These are phyloP conservation scores for Sphaerosporella brunnea DNA, from an alignment of 495 filamentous ascomycete species.

Conservation along the genomic window DNA sequence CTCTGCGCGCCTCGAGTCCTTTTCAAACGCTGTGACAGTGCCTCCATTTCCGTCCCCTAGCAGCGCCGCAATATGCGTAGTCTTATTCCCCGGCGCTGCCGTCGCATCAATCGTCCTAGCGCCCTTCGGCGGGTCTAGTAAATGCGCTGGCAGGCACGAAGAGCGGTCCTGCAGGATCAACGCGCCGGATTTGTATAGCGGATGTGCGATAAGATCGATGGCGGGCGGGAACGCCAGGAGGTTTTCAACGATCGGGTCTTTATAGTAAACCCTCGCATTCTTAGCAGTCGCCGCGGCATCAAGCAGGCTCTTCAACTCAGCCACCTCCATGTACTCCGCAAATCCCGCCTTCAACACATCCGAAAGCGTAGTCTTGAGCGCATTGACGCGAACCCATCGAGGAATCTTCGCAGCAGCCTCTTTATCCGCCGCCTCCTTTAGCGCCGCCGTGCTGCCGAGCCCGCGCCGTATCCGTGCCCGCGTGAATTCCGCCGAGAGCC, in stretches of 20 bases:
- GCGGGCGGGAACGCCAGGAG: constrained; percentile 58
- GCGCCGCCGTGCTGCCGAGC: constrained; percentile 42
- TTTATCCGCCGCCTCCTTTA: constrained; percentile 30
- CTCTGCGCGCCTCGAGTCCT: constrained; percentile 44
- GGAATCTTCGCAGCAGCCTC: constrained; percentile 34
- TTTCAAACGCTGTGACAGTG: constrained; percentile 50
- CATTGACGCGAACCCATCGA: constrained; percentile 80
- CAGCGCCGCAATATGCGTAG: constrained; percentile 76
- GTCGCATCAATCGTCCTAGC: constrained; percentile 77
- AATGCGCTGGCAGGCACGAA: constrained; percentile 81
- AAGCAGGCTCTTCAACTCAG: constrained; percentile 9
- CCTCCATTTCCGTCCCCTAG: constrained; percentile 27
- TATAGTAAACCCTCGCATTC: constrained; percentile 31
- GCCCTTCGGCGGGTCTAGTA: constrained; percentile 45
- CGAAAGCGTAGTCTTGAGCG: constrained; percentile 20
- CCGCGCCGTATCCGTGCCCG: constrained; percentile 56
- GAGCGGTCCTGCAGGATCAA: constrained; percentile 93
- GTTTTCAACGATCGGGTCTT: constrained; percentile 67
- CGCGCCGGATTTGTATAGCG: constrained; percentile 54
- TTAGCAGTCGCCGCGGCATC: neutral
- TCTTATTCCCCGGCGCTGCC: constrained; percentile 92
- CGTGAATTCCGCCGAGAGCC: constrained; percentile 64
- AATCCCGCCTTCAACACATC: constrained; percentile 7
- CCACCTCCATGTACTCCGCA: constrained; percentile 6
- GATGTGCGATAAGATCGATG: constrained; percentile 45